A percentile compares a stretch with the other conserved stretches of the same genome.
Evolutionary conservation across 768 basidiomycete species (phyloP).

Genomic region (Lactarius tabidus): DNA sequence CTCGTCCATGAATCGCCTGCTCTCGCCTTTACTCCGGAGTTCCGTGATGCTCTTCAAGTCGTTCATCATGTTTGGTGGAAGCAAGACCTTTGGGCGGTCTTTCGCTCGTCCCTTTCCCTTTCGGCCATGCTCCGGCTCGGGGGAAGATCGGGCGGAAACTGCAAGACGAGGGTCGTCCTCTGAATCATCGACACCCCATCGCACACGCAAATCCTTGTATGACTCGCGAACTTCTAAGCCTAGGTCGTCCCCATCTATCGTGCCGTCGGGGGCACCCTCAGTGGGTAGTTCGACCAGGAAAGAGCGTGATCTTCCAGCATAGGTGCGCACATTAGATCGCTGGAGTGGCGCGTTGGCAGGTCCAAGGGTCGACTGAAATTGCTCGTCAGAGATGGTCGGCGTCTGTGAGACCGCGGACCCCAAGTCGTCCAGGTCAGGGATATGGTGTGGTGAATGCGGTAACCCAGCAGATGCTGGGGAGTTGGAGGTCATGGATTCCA

Average conservation of each 20-base stretch:
- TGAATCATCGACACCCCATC: constrained; percentile 78
- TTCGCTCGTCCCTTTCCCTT: constrained; percentile 37
- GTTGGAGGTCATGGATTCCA: constrained; percentile 28
- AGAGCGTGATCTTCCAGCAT: constrained; percentile 75
- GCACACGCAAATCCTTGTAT: constrained; percentile 65
- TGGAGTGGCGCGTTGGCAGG: constrained; percentile 19
- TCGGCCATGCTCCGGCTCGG: constrained; percentile 34
- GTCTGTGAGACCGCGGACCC: not conserved
- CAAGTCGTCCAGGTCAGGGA: constrained; percentile 23
- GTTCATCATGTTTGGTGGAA: constrained; percentile 63
- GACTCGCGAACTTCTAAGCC: constrained; percentile 62
- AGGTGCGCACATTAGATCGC: constrained; percentile 54
- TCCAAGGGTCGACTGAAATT: constrained; percentile 19
- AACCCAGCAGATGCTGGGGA: constrained; percentile 25
- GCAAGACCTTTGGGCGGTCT: constrained; percentile 27
- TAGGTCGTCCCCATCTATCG: constrained; percentile 36
- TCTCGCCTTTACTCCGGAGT: constrained; percentile 75
- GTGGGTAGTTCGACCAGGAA: constrained; percentile 62
- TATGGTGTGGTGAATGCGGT: constrained; percentile 18
- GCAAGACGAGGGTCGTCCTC: constrained; percentile 61
- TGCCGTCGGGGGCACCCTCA: constrained; percentile 14
- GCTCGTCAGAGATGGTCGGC: constrained; percentile 26
- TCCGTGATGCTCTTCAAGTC: constrained; percentile 79
- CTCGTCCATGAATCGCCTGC: constrained; percentile 74
- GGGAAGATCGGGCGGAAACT: constrained; percentile 14